Conservation (phyloP, 1,284 basidiomycete genomes). For the Inonotus obliquus region DNA sequence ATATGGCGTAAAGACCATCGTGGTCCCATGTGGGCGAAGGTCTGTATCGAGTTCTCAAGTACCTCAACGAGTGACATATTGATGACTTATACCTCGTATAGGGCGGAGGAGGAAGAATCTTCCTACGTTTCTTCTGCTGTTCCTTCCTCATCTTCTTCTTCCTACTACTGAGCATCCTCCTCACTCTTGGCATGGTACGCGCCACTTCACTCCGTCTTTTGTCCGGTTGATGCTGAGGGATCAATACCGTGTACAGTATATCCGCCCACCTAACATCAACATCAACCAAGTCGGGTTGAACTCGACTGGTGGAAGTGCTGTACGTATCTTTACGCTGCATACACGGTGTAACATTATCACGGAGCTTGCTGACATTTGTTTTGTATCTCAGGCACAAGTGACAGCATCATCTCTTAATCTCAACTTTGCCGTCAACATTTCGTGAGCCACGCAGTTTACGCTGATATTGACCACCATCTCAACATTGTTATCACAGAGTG, state of each 20-base stretch:
- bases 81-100: conserved; percentile 24
- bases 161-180: conserved; percentile 62
- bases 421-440: conserved; percentile 64
- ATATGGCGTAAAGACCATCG: conserved; percentile 54
- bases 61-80: background rate
- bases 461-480: background rate
- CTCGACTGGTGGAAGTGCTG: conserved; percentile 37
- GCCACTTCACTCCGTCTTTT: background rate
- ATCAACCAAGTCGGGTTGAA: conserved; percentile 49
- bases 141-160: conserved; percentile 60
- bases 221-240: background rate
- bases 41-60: conserved; percentile 23
- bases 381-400: conserved; percentile 25
- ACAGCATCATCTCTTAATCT: conserved; percentile 47
- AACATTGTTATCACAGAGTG: conserved; percentile 44
- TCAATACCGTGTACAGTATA: conserved; percentile 50
- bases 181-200: conserved; percentile 69
- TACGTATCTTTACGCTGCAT: conserved; percentile 28
- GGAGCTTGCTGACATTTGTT: background rate
- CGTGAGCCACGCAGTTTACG: conserved; percentile 39
- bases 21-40: conserved; percentile 62
- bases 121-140: conserved; percentile 68
- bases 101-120: conserved; percentile 53
- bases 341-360: conserved; percentile 17
- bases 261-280: conserved; percentile 70